Percentiles rank a stretch among this genome's conserved stretches.
Conservation (phyloP, 768 basidiomycete genomes). For the Auricularia cornea region DNA sequence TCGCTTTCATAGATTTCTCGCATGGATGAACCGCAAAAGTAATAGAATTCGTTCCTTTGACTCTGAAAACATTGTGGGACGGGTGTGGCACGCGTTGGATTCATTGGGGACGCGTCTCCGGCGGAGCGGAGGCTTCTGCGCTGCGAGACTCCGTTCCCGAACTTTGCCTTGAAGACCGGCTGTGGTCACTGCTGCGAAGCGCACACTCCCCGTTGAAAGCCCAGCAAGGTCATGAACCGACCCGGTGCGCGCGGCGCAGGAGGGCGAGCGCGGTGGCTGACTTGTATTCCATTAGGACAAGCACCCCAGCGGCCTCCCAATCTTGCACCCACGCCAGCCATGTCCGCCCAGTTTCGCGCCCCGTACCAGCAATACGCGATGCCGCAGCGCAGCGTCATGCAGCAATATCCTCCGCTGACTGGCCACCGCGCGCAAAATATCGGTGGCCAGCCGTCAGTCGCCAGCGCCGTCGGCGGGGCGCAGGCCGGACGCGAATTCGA, state of each 20-base stretch:
- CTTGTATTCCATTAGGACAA: constrained; percentile 42
- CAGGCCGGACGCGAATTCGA: constrained; percentile 58
- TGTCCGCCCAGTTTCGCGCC: constrained; percentile 30
- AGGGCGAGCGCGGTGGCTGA: neutral
- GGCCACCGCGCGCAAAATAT: constrained; percentile 47
- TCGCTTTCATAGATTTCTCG: neutral
- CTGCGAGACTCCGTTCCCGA: neutral
- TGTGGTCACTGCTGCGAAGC: neutral
- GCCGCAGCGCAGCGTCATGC: constrained; percentile 51
- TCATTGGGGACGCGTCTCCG: neutral
- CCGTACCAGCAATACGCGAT: constrained; percentile 63
- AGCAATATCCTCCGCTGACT: constrained; percentile 49
- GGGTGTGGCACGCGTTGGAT: neutral
- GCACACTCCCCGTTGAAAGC: neutral
- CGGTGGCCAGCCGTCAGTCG: constrained; percentile 32
- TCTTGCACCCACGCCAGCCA: constrained; percentile 54
- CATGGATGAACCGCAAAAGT: neutral
- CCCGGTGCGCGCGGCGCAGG: neutral
- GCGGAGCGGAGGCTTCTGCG: neutral
- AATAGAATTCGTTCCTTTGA: neutral
- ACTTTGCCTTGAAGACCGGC: neutral
- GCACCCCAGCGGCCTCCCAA: constrained; percentile 75
- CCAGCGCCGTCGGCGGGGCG: constrained; percentile 22
- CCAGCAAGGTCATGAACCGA: neutral
- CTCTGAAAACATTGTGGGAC: neutral